Evolutionary conservation across 345 rosid genomes (phyloP), one percentile per base, ranked within the genome.

Genomic region (Nasturtium officinale): DNA sequence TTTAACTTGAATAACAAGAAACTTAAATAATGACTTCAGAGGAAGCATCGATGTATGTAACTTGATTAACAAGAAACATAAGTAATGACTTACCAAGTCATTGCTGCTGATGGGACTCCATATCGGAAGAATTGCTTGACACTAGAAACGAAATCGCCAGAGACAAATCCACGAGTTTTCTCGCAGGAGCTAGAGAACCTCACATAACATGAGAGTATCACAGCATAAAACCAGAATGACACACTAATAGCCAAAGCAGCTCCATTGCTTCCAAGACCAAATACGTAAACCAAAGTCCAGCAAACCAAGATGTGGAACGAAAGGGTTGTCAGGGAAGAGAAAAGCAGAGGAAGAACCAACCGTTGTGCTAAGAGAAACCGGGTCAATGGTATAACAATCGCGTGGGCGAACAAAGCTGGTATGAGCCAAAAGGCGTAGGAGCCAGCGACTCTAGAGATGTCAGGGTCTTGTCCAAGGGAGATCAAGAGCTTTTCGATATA

Each of bases 31-130:
- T 17, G 23, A 57, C 10, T 38, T 71, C n/a, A 23, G 25, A 23
- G 25, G 25, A 23, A 23, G 25, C 25, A 23, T 23, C 25, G 25
- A 23, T 23, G 25, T 23, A 23, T 23, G 25, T 23, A 23, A 23
- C 25, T 23, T 23, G 1, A 23, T 23, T 23, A 23, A 23, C 25
- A 23, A 23, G 25, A 23, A 23, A 23, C 25, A 23, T 23, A 23
- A 23, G 25, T 23, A 23, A 32, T 17, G 23, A 57, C 10, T 38
- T 71, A 81, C 86, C 84, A 79, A 53, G 55, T 62, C 85, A 85
- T 81, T 47, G 79, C 59, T 28, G 85, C 84, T 25, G 89, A 81
- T 61, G 85, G 83, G 38, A 80, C 33, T 2, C 70, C 89, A 0
- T 79, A 67, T 43, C 52, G 53, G 52, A 80, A 78, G 61, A 79